A percentile compares a stretch with the other conserved stretches of the same genome.
Evolutionary conservation across 2,329 filamentous ascomycete species (phyloP).

Genomic region (Blumeria hordei): DNA sequence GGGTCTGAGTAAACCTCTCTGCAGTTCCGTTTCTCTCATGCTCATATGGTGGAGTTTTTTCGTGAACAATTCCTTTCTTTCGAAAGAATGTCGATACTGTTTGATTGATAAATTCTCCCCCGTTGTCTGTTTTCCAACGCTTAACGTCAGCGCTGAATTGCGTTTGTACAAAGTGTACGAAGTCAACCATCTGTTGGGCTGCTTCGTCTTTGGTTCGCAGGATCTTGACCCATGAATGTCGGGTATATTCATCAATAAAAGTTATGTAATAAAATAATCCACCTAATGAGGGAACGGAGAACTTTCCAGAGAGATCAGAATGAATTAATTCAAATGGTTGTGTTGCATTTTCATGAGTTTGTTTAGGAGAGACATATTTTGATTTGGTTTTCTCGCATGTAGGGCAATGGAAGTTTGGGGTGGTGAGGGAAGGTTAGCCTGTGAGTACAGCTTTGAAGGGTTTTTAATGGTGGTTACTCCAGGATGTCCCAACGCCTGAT

Average conservation of each 20-base stretch:
- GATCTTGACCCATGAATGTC: not conserved
- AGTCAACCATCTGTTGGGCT: not conserved
- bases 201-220: not conserved
- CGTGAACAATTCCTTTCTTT: not conserved
- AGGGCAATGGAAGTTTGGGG: too few species aligned
- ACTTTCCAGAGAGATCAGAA: constrained; percentile 1
- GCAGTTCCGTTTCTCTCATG: constrained; percentile 1
- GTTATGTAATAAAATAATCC: not conserved
- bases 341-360: not conserved
- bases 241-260: not conserved
- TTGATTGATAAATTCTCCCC: too few species aligned
- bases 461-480: too few species aligned
- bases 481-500: too few species aligned
- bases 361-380: too few species aligned
- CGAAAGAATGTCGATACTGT: not conserved
- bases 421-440: too few species aligned
- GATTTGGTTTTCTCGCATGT: too few species aligned
- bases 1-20: not conserved
- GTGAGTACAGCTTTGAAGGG: too few species aligned
- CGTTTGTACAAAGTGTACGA: not conserved
- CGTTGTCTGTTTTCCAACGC: too few species aligned
- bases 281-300: not conserved
- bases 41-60: not conserved
- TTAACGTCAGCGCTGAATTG: too few species aligned
- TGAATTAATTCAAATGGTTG: not conserved